phyloP scores from a whole-genome alignment of 2,329 filamentous ascomycete species.

The Ascochyta rabiei region DNA sequence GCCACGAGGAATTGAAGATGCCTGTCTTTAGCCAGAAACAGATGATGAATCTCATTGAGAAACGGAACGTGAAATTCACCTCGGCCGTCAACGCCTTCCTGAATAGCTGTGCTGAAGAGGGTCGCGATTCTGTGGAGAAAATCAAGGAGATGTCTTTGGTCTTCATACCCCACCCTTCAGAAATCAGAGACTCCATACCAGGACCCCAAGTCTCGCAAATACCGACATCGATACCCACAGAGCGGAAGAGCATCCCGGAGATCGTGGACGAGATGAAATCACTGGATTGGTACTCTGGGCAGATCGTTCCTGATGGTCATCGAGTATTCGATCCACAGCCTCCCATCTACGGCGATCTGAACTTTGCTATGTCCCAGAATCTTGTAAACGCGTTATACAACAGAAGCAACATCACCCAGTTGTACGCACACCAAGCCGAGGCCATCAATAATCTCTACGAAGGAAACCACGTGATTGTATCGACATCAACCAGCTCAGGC shows the following conservation, averaged over 20 bases:
- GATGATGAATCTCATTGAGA: conserved; percentile 87
- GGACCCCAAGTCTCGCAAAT: conserved; percentile 55
- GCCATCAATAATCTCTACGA: conserved; percentile 87
- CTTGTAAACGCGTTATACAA: conserved; percentile 98
- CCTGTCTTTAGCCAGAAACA: conserved; percentile 92
- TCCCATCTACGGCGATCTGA: conserved; percentile 79
- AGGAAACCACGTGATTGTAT: conserved; percentile 86
- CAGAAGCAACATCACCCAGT: conserved; percentile 79
- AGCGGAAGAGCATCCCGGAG: conserved; percentile 79
- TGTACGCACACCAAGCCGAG: conserved; percentile 92
- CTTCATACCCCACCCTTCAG: conserved; percentile 67
- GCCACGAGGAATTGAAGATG: conserved; percentile 84
- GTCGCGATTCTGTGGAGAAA: conserved; percentile 69
- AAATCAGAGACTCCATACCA: conserved; percentile 51
- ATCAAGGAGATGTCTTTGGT: conserved; percentile 65
- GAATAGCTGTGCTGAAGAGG: conserved; percentile 70
- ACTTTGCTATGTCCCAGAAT: conserved; percentile 85
- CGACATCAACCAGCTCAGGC: conserved; percentile 93
- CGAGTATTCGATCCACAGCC: conserved; percentile 87
- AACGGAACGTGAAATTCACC: conserved; percentile 82
- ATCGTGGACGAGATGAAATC: conserved; percentile 85
- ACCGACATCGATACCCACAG: conserved; percentile 76
- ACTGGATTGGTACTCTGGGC: conserved; percentile 85
- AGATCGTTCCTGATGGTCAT: conserved; percentile 93
- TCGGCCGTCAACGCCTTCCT: conserved; percentile 79